A percentile compares a stretch with the other conserved stretches of the same genome.
These are phyloP conservation scores for Lactifluus rugatus DNA, from an alignment of 768 basidiomycete genomes.

Conservation along the genomic window DNA sequence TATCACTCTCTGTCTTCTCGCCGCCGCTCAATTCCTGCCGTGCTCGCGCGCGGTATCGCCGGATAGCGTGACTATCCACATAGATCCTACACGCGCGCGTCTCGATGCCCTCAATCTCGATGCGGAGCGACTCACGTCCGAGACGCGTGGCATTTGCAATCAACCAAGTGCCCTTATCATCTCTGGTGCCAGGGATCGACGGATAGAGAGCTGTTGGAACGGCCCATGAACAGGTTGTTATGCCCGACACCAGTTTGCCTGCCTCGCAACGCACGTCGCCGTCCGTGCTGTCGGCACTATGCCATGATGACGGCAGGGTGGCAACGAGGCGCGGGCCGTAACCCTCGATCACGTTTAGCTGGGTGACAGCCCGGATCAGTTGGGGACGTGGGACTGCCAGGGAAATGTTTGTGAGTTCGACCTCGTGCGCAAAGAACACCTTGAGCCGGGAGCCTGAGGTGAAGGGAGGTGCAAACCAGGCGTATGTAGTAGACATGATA, in stretches of 20 bases:
- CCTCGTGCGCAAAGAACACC: slow-evolving; percentile 57
- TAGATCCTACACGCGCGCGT: slow-evolving; percentile 55
- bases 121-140: slow-evolving; percentile 35
- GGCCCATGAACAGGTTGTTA: slow-evolving; percentile 43
- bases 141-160: slow-evolving; percentile 33
- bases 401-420: slow-evolving; percentile 32
- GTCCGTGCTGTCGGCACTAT: slow-evolving; percentile 29
- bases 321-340: slow-evolving; percentile 38
- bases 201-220: slow-evolving; percentile 29
- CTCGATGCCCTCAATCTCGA: slow-evolving; percentile 45
- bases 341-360: slow-evolving; percentile 35
- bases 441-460: slow-evolving; percentile 49
- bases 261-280: slow-evolving; percentile 24
- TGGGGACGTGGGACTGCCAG: not conserved
- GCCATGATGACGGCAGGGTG: slow-evolving; percentile 41
- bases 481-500: slow-evolving; percentile 30
- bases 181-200: slow-evolving; percentile 27
- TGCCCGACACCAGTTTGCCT: slow-evolving; percentile 25
- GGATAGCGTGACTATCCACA: slow-evolving; percentile 34
- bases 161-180: slow-evolving; percentile 31
- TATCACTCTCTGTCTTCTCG: not conserved
- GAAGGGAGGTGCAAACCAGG: slow-evolving; percentile 51
- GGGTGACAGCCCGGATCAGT: slow-evolving; percentile 32
- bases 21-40: not conserved
- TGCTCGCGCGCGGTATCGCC: slow-evolving; percentile 9